Percentiles rank a stretch among this genome's conserved stretches.
These are phyloP conservation scores for Ceratobasidium sp. DNA, from an alignment of 1,284 basidiomycete species.

Conservation along the genomic window DNA sequence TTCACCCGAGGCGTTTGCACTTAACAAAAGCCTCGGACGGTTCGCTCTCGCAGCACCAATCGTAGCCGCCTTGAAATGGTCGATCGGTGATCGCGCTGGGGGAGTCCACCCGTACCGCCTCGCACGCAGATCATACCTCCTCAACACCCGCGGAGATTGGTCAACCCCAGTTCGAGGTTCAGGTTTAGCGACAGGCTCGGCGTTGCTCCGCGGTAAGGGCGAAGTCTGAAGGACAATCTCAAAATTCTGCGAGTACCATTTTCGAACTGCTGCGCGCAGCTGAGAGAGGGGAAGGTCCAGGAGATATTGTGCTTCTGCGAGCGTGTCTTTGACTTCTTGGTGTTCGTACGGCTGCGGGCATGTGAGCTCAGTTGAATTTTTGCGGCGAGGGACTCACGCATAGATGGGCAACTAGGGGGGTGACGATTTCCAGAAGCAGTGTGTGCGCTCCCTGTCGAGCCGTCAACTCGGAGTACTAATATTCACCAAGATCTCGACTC, in stretches of 20 bases:
- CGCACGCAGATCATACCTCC: not conserved
- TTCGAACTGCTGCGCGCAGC: slow-evolving; percentile 5
- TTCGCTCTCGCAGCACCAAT: not conserved
- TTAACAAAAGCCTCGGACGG: not conserved
- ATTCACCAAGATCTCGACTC: not conserved
- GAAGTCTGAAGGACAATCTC: slow-evolving; percentile 18
- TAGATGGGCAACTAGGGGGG: slow-evolving; percentile 10
- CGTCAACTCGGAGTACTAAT: not conserved
- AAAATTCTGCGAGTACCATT: slow-evolving; percentile 28
- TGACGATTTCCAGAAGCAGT: slow-evolving; percentile 19
- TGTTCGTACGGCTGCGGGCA: not conserved
- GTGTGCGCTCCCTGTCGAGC: not conserved
- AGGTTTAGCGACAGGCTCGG: not conserved
- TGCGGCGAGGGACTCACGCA: not conserved
- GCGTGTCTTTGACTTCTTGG: slow-evolving; percentile 1
- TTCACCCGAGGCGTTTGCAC: too few relatives aligned
- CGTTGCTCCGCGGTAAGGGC: slow-evolving; percentile 3
- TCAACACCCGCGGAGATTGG: not conserved
- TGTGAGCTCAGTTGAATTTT: not conserved
- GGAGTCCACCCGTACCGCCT: not conserved
- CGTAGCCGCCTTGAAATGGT: not conserved
- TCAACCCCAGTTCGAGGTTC: too few relatives aligned
- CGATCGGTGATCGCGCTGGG: not conserved
- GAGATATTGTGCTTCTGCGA: slow-evolving; percentile 13
- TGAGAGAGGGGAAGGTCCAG: slow-evolving; percentile 19